A percentile compares a stretch with the other conserved stretches of the same genome.
Evolutionary conservation across 2,329 filamentous ascomycete genomes (phyloP).

Genomic region (Leptographium radiaticola): DNA sequence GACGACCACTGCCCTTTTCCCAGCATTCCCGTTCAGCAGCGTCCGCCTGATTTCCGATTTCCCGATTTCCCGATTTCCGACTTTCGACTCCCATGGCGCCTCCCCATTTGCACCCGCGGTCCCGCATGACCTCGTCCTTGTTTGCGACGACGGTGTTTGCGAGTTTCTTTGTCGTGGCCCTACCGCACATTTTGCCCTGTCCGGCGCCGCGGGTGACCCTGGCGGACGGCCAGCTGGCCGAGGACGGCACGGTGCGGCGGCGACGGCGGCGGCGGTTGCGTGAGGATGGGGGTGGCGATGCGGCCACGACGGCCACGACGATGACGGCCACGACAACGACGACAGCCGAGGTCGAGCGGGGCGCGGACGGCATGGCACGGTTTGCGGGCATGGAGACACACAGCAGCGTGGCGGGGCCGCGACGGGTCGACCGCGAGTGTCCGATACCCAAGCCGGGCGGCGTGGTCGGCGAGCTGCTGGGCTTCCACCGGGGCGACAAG

Average conservation of each 20-base stretch:
- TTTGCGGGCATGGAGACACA: conserved; percentile 27
- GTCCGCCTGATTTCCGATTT: not conserved
- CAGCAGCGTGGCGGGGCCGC: conserved; percentile 25
- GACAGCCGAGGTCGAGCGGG: conserved; percentile 23
- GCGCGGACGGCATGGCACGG: conserved; percentile 33
- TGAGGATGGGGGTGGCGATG: not conserved
- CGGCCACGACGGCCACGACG: not conserved
- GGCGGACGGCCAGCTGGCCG: conserved; percentile 51
- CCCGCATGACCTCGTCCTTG: conserved; percentile 81
- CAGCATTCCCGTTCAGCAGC: not conserved
- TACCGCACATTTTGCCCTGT: conserved; percentile 85
- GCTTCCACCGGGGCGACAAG: conserved; percentile 37
- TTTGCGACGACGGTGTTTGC: conserved; percentile 87
- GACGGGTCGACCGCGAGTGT: conserved; percentile 53
- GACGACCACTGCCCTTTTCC: not conserved
- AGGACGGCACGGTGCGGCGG: conserved; percentile 22
- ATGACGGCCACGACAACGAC: conserved; percentile 9
- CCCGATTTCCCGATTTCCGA: conserved; percentile 9
- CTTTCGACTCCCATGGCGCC: conserved; percentile 56
- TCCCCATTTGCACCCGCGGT: conserved; percentile 84
- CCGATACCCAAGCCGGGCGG: conserved; percentile 85
- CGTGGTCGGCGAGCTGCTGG: conserved; percentile 36
- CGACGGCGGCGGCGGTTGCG: conserved; percentile 22
- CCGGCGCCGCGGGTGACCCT: conserved; percentile 65
- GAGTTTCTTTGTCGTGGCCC: conserved; percentile 81